Evolutionary conservation across 1,284 basidiomycete species (phyloP).

Genomic region (Ceratobasidium sp.): DNA sequence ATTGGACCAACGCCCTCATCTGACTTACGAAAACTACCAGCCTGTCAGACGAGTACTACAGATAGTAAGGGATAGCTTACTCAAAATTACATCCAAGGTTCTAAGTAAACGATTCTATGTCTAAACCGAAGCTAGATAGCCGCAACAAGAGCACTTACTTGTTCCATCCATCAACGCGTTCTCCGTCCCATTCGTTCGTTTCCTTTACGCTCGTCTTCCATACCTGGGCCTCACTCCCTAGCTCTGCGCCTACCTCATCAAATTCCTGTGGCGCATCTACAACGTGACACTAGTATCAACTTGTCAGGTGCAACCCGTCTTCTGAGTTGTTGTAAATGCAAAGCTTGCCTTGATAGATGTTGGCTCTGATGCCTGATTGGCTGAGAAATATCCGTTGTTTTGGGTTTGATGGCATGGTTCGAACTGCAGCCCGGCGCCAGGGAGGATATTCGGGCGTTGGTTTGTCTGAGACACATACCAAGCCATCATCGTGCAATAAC

Average conservation of each 20-base stretch:
- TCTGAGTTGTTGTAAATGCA: too few species aligned
- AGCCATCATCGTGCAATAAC: too few species aligned
- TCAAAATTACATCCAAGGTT: background rate
- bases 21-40: background rate
- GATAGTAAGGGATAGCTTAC: background rate
- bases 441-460: too few species aligned
- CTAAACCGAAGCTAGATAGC: too few species aligned
- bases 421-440: too few species aligned
- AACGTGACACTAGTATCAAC: background rate
- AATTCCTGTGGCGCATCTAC: background rate
- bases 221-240: background rate
- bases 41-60: background rate
- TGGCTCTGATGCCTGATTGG: too few species aligned
- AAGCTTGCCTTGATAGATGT: too few species aligned
- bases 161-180: constrained; percentile 11
- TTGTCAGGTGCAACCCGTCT: too few species aligned
- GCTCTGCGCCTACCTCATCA: constrained; percentile 2
- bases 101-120: background rate
- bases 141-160: constrained; percentile 10
- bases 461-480: too few species aligned
- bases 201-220: constrained; percentile 4
- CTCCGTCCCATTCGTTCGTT: background rate
- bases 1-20: background rate
- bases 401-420: too few species aligned
- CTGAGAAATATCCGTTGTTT: too few species aligned